Percentiles rank a stretch among this genome's conserved stretches.
These are phyloP conservation scores for Colletotrichum musicola DNA, from an alignment of 2,329 filamentous ascomycete genomes.

Conservation along the genomic window DNA sequence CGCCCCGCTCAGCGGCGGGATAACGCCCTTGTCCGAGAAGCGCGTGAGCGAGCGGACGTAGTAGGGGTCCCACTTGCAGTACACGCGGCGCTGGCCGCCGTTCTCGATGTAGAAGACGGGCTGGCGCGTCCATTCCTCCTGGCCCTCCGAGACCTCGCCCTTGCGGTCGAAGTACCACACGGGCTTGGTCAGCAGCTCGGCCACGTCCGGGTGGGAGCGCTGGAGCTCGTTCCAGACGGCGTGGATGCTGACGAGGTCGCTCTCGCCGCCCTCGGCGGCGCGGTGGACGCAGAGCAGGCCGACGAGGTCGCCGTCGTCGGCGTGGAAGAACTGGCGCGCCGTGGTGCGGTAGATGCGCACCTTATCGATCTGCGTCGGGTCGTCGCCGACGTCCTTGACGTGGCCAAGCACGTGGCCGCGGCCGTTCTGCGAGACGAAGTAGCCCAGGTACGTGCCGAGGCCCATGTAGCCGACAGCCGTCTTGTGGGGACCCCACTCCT, in stretches of 20 bases:
- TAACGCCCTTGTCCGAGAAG: slow-evolving; percentile 79
- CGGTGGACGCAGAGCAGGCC: slow-evolving; percentile 85
- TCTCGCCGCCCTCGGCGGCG: slow-evolving; percentile 85
- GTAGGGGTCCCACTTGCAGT: slow-evolving; percentile 92
- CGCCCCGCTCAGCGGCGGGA: slow-evolving; percentile 77
- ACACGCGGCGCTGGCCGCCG: slow-evolving; percentile 74
- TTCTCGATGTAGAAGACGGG: slow-evolving; percentile 83
- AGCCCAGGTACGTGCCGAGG: slow-evolving; percentile 85
- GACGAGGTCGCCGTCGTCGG: slow-evolving; percentile 86
- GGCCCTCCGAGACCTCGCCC: slow-evolving; percentile 80
- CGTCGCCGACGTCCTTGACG: slow-evolving; percentile 89
- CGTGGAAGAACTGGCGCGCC: slow-evolving; percentile 87
- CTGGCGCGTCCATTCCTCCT: slow-evolving; percentile 80
- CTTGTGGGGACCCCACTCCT: slow-evolving; percentile 82
- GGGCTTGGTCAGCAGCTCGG: slow-evolving; percentile 79
- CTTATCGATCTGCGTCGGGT: slow-evolving; percentile 83
- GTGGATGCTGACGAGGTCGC: slow-evolving; percentile 83
- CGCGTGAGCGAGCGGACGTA: slow-evolving; percentile 81
- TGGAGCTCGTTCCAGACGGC: slow-evolving; percentile 86
- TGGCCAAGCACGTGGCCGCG: slow-evolving; percentile 88
- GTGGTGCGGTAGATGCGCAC: slow-evolving; percentile 93
- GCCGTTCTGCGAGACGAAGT: slow-evolving; percentile 89
- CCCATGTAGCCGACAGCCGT: slow-evolving; percentile 93
- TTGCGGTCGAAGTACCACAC: slow-evolving; percentile 96
- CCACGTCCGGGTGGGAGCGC: slow-evolving; percentile 80